Evolutionary conservation across 2,329 filamentous ascomycete species (phyloP), one percentile per base, ranked within the genome.

Genomic region (Aplosporella prunicola): DNA sequence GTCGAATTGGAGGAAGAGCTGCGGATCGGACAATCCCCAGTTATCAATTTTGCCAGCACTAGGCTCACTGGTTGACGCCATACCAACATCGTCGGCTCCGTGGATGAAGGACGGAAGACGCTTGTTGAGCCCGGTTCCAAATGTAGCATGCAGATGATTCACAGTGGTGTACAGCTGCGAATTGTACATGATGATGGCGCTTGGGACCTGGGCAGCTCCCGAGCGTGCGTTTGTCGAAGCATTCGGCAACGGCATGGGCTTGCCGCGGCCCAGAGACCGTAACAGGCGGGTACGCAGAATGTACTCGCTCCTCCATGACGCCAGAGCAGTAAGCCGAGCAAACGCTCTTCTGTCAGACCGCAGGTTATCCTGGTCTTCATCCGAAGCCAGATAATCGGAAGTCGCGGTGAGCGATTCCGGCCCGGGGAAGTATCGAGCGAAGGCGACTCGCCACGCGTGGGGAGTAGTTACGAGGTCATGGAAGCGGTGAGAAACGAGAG

Each of bases 271-370:
- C 40, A 96, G 67, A 44, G 84, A 91, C 29, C 87, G 76, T 35
- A 96, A 65, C 35, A 96, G 72, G 31, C 85, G 76, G 2, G 87
- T 95, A 31, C 91, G 75, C 40, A 94, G 64, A 32, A 96, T 81
- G 52, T 96, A 98, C 59, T 98, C 91, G 60, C 85, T 95, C 48
- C 89, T 76, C 89, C 91, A 96, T 7, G 88, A 91, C n/a, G 87
- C 82, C 43, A 88, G 64, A 3, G 78, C 71, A 8, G 84, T 93
- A 38, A 98, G 70, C 28, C 88, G 78, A 11, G 83, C 76, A 52
- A 96, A 98, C 46, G 77, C 74, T 29, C 87, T 82, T 48, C 76
- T 74, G 52, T 91, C 82, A 1, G 82, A 80, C 18, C 76, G 74
- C 29, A 87, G 65, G 25, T 44, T 45, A 14, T 62, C 56, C n/a